phyloP scores from a whole-genome alignment of 345 rosid genomes.

The Lepidium aucheri region DNA sequence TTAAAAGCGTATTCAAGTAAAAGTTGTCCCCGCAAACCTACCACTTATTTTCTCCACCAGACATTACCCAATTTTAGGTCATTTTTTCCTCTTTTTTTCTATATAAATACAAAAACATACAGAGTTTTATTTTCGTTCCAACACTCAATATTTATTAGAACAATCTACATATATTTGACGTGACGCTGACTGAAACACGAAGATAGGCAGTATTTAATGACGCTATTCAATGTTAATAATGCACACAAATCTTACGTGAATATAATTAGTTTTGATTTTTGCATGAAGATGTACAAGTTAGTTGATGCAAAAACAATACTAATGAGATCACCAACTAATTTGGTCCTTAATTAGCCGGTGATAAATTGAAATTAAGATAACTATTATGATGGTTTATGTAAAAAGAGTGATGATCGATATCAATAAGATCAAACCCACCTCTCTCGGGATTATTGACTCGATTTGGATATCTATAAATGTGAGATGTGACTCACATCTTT shows the following conservation, averaged over 20 bases:
- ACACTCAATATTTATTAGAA: background rate
- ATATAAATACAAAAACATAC: background rate
- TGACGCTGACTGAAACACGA: background rate
- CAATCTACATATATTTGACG: background rate
- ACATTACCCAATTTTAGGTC: background rate
- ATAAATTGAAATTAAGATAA: too few species aligned
- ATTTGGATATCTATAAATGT: background rate
- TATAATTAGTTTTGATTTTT: background rate
- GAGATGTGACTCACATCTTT: background rate
- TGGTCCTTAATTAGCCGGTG: background rate
- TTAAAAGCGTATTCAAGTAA: background rate
- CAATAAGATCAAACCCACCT: background rate
- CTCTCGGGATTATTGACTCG: conserved; percentile 7
- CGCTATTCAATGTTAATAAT: background rate
- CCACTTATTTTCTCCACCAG: conserved; percentile 10
- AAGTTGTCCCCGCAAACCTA: background rate
- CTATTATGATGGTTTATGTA: too few species aligned
- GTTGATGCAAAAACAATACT: background rate
- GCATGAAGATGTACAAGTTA: conserved; percentile 1
- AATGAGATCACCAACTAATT: background rate
- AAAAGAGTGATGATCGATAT: too few species aligned
- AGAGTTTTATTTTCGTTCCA: background rate
- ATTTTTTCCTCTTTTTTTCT: background rate
- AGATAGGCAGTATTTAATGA: background rate
- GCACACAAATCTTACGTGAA: background rate